Conservation (phyloP, 2,329 filamentous ascomycete species). For the Chaetomiaceae sp. region DNA sequence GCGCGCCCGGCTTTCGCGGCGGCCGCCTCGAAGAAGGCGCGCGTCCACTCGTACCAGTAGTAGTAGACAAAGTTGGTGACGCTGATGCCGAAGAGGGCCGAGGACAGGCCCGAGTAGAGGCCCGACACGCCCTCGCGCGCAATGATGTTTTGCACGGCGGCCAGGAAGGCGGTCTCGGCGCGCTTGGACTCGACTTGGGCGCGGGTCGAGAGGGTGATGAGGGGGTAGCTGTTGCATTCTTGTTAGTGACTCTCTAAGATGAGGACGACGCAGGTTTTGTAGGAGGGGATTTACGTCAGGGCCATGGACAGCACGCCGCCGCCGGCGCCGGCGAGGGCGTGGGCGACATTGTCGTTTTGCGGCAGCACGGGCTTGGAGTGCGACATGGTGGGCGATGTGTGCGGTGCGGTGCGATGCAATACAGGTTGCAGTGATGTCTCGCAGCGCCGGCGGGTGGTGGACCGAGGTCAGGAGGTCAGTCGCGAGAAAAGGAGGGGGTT, state of each 20-base stretch:
- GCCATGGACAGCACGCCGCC: slow-evolving; percentile 95
- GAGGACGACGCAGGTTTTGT: slow-evolving; percentile 37
- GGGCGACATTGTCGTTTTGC: slow-evolving; percentile 94
- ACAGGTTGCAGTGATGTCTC: not conserved
- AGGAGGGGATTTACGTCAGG: slow-evolving; percentile 58
- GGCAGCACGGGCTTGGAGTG: slow-evolving; percentile 61
- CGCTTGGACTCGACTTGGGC: slow-evolving; percentile 97
- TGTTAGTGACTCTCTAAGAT: slow-evolving; percentile 10
- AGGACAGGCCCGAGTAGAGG: slow-evolving; percentile 89
- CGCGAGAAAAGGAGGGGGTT: not conserved
- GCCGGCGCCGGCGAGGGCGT: slow-evolving; percentile 87
- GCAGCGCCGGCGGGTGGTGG: not conserved
- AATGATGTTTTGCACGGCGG: slow-evolving; percentile 80
- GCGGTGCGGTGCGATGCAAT: not conserved
- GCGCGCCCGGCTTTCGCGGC: slow-evolving; percentile 68
- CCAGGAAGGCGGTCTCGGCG: slow-evolving; percentile 76
- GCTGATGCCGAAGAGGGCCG: slow-evolving; percentile 93
- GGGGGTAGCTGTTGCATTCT: slow-evolving; percentile 64
- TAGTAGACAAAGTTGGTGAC: slow-evolving; percentile 99
- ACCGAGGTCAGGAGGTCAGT: not conserved
- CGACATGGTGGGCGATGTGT: slow-evolving; percentile 26
- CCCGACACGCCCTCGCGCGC: slow-evolving; percentile 85
- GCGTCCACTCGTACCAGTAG: slow-evolving; percentile 99
- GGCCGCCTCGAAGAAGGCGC: slow-evolving; percentile 76
- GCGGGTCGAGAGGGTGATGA: slow-evolving; percentile 95